Evolutionary conservation across 2,329 filamentous ascomycete species (phyloP).

Genomic region (Microdochium paspali): DNA sequence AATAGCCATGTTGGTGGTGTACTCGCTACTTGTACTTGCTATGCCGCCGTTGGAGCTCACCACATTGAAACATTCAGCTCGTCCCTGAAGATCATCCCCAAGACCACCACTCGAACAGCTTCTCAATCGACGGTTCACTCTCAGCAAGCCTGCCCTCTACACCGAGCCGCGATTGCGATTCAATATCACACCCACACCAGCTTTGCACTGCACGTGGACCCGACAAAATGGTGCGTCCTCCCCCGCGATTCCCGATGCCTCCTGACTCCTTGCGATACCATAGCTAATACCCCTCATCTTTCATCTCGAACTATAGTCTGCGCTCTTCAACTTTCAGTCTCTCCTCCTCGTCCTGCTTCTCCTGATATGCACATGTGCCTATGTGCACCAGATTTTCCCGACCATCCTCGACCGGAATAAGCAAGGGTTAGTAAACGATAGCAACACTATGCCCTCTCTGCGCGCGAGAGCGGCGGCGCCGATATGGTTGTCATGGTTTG

Average conservation of each 20-base stretch:
- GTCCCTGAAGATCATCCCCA: too few species aligned
- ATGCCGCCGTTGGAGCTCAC: too few species aligned
- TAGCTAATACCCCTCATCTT: background rate
- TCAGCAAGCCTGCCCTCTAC: too few species aligned
- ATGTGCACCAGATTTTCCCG: conserved; percentile 84
- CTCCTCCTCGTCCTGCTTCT: conserved; percentile 90
- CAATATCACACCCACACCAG: too few species aligned
- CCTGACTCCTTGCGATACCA: background rate
- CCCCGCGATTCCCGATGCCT: background rate
- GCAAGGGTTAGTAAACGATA: conserved; percentile 55
- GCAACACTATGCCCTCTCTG: background rate
- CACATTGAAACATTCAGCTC: too few species aligned
- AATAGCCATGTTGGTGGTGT: background rate
- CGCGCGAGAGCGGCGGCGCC: too few species aligned
- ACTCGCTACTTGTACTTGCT: background rate
- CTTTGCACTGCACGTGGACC: too few species aligned
- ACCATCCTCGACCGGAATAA: conserved; percentile 88
- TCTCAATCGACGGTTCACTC: too few species aligned
- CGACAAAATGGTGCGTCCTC: background rate
- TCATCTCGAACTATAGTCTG: conserved; percentile 49
- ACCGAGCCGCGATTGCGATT: too few species aligned
- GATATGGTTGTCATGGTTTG: background rate
- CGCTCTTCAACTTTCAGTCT: conserved; percentile 98
- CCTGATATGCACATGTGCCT: conserved; percentile 91
- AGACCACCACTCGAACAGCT: too few species aligned